Base-by-base conservation (phyloP, 345 rosid species). In the Arabidopsis arenosa region DNA sequence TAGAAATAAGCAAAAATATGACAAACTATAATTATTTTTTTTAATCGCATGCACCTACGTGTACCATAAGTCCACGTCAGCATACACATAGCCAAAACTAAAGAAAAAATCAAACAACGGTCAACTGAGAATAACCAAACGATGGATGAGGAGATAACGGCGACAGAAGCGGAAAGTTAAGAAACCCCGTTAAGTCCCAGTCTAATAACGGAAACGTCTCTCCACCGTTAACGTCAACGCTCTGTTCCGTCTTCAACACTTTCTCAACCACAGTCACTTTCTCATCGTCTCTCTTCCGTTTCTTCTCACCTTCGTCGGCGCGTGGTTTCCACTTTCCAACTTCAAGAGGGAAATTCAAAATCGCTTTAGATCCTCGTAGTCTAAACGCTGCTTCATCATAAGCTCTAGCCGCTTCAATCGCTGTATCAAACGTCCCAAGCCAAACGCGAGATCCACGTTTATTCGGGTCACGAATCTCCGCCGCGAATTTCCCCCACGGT, bases 401-500 rank as follows among this genome's bases (percentile, higher is more conserved):
- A 60, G 96, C 97, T 80, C 79, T 84, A 7, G 97, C 98, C 33
- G 97, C 98, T 77, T 87, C 91, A 4, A 88, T 68, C 15, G 88
- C 89, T 0, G 88, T 80, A 41, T 90, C 88, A 62, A 84, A 93
- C 8, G 98, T 93, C 45, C 98, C 98, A 0, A 93, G 89, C 98
- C 98, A 93, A 48, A 90, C 43, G 0, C 98, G 87, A 2, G 93
- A 65, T 18, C 98, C 92, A 63, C 79, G 89, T 78, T 84, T 76
- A 60, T 64, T 87, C 18, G 98, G 98, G 48, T 93, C 98, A 2
- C 98, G 85, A 70, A 93, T 93, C 90, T 93, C 98, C 18, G 98
- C 94, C 1, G 98, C 98, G 76, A 81, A 93, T 81, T 90, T 93
- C 1, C 98, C 98, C 98, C 98, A 93, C 13, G 98, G 97, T 79